These are phyloP conservation scores for Euphorbia corollata DNA, from an alignment of 441 rosid genomes.

Conservation along the genomic window DNA sequence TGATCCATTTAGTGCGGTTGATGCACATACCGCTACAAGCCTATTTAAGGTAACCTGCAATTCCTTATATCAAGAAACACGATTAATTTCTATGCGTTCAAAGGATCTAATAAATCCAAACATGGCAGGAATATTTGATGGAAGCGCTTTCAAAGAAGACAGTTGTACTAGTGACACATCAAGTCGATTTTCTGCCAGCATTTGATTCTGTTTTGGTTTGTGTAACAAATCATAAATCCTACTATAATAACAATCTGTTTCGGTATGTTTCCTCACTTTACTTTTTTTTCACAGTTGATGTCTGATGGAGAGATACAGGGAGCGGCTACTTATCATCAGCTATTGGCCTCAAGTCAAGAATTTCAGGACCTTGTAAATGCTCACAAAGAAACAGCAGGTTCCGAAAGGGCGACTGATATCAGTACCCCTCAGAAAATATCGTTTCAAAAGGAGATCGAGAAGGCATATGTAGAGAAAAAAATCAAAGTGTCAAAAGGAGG, in stretches of 20 bases:
- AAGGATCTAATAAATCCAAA: constrained; percentile 22
- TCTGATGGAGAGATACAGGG: constrained; percentile 72
- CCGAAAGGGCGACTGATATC: constrained; percentile 45
- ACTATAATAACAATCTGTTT: background rate
- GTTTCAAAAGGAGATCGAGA: constrained; percentile 49
- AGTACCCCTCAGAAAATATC: constrained; percentile 27
- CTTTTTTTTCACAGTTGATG: constrained; percentile 56
- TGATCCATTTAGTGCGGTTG: constrained; percentile 98
- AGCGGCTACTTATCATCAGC: constrained; percentile 70
- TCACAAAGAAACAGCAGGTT: constrained; percentile 90
- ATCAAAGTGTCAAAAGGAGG: constrained; percentile 40
- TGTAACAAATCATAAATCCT: constrained; percentile 1
- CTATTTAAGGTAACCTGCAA: constrained; percentile 57
- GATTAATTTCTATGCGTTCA: background rate
- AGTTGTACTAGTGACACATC: constrained; percentile 83
- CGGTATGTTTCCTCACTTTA: background rate
- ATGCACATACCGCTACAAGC: constrained; percentile 90
- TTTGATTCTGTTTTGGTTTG: constrained; percentile 81
- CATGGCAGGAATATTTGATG: constrained; percentile 72
- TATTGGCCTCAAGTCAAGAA: constrained; percentile 55
- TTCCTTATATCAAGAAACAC: constrained; percentile 1
- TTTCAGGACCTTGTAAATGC: constrained; percentile 90
- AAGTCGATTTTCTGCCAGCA: constrained; percentile 93
- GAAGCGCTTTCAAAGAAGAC: constrained; percentile 70
- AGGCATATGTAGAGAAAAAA: constrained; percentile 35